These are phyloP conservation scores for Trypanosoma boissoni DNA, from an alignment of 208 protist genomes.

Conservation along the genomic window DNA sequence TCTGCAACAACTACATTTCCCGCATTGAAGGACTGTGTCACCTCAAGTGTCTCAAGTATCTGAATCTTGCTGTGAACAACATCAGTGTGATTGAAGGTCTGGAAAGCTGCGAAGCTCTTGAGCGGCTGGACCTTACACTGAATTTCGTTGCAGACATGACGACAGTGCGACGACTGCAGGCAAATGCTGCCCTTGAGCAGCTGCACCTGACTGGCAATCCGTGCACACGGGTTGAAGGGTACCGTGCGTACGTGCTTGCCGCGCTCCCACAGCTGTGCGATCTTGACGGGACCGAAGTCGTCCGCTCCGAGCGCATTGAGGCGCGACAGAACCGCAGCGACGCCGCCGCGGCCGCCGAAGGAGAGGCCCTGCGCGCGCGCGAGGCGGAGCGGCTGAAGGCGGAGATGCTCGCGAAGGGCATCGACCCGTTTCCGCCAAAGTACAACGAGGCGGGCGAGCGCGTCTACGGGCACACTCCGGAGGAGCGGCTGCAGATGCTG, in stretches of 20 bases:
- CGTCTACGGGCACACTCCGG: constrained; percentile 87
- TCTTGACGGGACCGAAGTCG: constrained; percentile 89
- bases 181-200: constrained; percentile 82
- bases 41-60: constrained; percentile 95
- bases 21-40: constrained; percentile 93
- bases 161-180: constrained; percentile 64
- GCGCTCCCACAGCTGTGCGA: constrained; percentile 90
- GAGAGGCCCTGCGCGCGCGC: constrained; percentile 42
- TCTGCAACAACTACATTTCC: constrained; percentile 97
- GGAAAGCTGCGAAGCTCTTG: constrained; percentile 91
- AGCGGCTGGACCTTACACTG: constrained; percentile 96
- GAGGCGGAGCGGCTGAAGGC: constrained; percentile 70
- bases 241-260: constrained; percentile 91
- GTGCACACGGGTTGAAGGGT: constrained; percentile 85
- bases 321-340: constrained; percentile 82
- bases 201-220: constrained; percentile 96
- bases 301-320: constrained; percentile 80
- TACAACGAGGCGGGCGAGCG: constrained; percentile 90
- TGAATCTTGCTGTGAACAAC: constrained; percentile 98
- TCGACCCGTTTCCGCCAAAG: constrained; percentile 74
- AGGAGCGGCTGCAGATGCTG: constrained; percentile 87
- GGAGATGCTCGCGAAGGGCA: constrained; percentile 64
- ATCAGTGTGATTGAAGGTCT: constrained; percentile 93
- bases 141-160: constrained; percentile 95
- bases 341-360: constrained; percentile 39